Percentiles rank a stretch among this genome's conserved stretches.
Evolutionary conservation across 768 basidiomycete genomes (phyloP).

Genomic region (Leccinum sublutescens): DNA sequence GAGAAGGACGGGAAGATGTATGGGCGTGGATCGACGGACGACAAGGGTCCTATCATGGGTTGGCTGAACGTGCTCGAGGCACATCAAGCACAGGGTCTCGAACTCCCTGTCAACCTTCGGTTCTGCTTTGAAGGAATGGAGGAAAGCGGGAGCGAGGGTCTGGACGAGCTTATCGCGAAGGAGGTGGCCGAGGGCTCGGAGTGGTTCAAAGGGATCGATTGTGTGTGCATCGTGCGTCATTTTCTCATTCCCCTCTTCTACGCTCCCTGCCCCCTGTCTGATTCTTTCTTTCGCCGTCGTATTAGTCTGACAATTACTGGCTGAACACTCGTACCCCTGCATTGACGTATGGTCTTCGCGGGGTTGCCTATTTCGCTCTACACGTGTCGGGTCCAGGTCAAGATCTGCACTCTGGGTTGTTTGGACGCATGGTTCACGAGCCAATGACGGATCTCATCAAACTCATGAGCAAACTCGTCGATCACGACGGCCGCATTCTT

Average conservation of each 20-base stretch:
- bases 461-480: conserved; percentile 84
- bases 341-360: conserved; percentile 86
- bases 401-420: conserved; percentile 89
- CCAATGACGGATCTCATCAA: conserved; percentile 92
- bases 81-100: conserved; percentile 60
- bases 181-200: conserved; percentile 64
- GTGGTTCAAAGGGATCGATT: conserved; percentile 88
- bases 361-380: conserved; percentile 83
- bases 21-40: conserved; percentile 90
- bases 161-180: conserved; percentile 79
- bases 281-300: no score
- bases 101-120: conserved; percentile 85
- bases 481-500: conserved; percentile 74
- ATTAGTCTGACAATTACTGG: conserved; percentile 95
- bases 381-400: conserved; percentile 78
- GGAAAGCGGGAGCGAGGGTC: conserved; percentile 87
- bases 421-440: conserved; percentile 79
- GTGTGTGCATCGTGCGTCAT: conserved; percentile 81
- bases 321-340: conserved; percentile 76
- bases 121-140: conserved; percentile 99
- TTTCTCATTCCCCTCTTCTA: background rate
- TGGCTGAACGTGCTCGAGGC: conserved; percentile 92
- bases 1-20: conserved; percentile 58
- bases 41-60: conserved; percentile 86
- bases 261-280: background rate